Base-by-base conservation (phyloP, 352 stramenopile genomes). In the Nothophytophthora sp. region DNA sequence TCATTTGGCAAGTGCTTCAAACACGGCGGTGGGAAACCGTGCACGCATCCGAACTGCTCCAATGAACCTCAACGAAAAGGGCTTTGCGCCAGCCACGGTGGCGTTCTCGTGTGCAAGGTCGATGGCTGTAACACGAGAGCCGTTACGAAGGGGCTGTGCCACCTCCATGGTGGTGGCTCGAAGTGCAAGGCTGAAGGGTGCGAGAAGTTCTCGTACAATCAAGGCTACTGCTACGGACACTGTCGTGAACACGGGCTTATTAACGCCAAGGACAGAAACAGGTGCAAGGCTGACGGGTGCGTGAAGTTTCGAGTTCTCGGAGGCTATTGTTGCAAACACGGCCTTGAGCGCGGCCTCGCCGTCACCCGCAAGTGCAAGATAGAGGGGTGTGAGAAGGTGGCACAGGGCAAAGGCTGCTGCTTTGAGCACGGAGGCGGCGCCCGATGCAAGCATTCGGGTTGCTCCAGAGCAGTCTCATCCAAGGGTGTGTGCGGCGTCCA, bases 281-380 rank as follows among this genome's bases (percentile, higher is more conserved):
- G 45, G 38, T 67, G 57, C 37, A 67, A 67, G 15, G 57, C 35
- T 22, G 57, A 67, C 3, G 57, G 39, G 0, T 67, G 57, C 15
- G 9, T 52, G 12, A 67, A 67, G 24, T 57, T 53, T 30, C 40
- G 52, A 13, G 28, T 62, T 24, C 30, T 35, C 1, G 32, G 56
- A 35, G 57, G 57, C 3, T 67, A 58, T 24, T 67, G 57, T 34
- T 62, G 51, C n/a, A 51, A 41, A 24, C 57, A 67, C 11, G 57
- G 51, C 1, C 36, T 62, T 13, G 57, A 67, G 25, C 51, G 39
- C 41, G 57, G 57, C 12, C 23, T 62, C 19, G 48, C 25, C 11
- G 57, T 67, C 6, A 41, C 48, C 8, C 55, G 55, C 1, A 67
- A 28, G 13, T 67, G 57, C 24, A 52, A 62, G 51, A n/a, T n/a